A percentile compares a stretch with the other conserved stretches of the same genome.
Conservation (phyloP, 192 early-diverging fungal genomes). For the Entomortierella parvispora region DNA sequence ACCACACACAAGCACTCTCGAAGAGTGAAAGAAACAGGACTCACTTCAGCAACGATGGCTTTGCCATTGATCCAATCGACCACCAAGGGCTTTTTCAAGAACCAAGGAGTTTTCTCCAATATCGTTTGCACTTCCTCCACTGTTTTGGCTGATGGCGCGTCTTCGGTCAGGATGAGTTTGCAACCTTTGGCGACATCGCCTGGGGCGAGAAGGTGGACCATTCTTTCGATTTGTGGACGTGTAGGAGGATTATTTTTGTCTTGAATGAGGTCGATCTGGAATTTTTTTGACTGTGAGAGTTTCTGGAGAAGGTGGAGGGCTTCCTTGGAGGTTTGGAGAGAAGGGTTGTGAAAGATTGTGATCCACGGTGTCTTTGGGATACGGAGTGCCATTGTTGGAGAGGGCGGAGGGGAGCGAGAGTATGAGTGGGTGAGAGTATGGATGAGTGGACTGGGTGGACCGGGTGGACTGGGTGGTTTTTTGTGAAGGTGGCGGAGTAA, state of each 20-base stretch:
- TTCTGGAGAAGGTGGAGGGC: conserved; percentile 22
- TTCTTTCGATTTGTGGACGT: conserved; percentile 7
- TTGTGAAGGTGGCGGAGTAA: too few species aligned
- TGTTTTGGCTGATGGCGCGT: conserved; percentile 21
- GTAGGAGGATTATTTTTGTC: conserved; percentile 17
- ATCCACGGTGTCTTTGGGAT: conserved; percentile 27
- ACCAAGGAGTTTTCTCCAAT: conserved; percentile 11
- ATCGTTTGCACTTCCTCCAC: conserved; percentile 28
- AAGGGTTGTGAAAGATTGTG: conserved; percentile 44
- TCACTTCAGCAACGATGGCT: conserved; percentile 35
- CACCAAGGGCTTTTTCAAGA: conserved; percentile 30
- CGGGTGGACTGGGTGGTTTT: too few species aligned
- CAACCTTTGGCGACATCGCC: conserved; percentile 9
- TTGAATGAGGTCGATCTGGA: conserved; percentile 27
- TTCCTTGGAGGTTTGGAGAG: conserved; percentile 2
- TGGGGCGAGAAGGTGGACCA: conserved; percentile 17
- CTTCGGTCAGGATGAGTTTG: background rate
- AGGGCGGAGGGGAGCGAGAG: too few species aligned
- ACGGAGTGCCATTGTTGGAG: conserved; percentile 17
- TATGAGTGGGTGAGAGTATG: too few species aligned
- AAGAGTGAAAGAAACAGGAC: background rate
- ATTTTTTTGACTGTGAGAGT: conserved; percentile 10
- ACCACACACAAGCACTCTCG: background rate
- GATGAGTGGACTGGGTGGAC: too few species aligned
- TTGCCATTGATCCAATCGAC: conserved; percentile 37